Percentiles rank a stretch among this genome's conserved stretches.
Conservation (phyloP, 2,329 filamentous ascomycete species). For the Tolypocladium tundrense region DNA sequence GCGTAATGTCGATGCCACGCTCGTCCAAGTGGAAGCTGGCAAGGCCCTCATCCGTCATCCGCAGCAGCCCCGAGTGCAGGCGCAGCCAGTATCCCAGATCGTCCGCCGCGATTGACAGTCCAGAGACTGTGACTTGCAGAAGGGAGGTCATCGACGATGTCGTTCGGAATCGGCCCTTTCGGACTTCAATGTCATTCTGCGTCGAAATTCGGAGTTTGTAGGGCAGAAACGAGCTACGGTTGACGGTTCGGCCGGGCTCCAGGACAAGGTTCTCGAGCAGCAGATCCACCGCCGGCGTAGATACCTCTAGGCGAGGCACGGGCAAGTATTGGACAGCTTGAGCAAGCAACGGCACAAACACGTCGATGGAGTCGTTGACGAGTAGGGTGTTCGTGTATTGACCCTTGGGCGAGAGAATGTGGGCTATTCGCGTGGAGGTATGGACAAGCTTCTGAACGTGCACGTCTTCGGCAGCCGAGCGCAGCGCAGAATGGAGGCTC, state of each 20-base stretch:
- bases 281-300: slow-evolving; percentile 73
- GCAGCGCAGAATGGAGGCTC: slow-evolving; percentile 57
- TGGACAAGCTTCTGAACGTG: slow-evolving; percentile 60
- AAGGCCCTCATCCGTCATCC: slow-evolving; percentile 72
- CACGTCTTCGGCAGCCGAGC: slow-evolving; percentile 59
- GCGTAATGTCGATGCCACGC: slow-evolving; percentile 72
- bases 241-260: slow-evolving; percentile 76
- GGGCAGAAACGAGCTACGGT: slow-evolving; percentile 80
- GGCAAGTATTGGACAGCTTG: slow-evolving; percentile 77
- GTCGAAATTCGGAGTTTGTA: slow-evolving; percentile 74
- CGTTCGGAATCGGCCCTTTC: slow-evolving; percentile 59
- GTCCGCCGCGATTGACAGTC: slow-evolving; percentile 72
- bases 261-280: slow-evolving; percentile 84
- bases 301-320: slow-evolving; percentile 81
- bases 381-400: slow-evolving; percentile 59
- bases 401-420: slow-evolving; percentile 57
- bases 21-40: slow-evolving; percentile 79
- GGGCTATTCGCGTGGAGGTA: slow-evolving; percentile 56
- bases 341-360: slow-evolving; percentile 71
- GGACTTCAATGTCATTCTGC: slow-evolving; percentile 76
- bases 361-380: slow-evolving; percentile 63
- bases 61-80: slow-evolving; percentile 64
- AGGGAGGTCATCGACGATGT: slow-evolving; percentile 56
- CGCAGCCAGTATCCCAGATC: slow-evolving; percentile 88
- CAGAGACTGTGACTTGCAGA: slow-evolving; percentile 69